Evolutionary conservation across 768 basidiomycete species (phyloP).

Genomic region (Mycena pura): DNA sequence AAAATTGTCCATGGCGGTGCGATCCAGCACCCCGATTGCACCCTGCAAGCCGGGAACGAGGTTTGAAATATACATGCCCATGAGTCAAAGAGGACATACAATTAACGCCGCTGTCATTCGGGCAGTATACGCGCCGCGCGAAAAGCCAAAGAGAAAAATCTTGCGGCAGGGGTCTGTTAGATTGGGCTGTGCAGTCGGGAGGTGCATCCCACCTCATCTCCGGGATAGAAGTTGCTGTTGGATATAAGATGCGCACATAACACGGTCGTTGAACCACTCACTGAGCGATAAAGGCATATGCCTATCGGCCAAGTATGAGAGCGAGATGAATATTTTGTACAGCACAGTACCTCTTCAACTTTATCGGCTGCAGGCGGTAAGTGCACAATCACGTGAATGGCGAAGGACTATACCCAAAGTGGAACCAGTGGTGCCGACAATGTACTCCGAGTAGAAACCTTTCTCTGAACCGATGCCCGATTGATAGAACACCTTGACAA

Average conservation of each 20-base stretch:
- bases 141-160: slow-evolving; percentile 76
- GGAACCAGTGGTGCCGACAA: slow-evolving; percentile 71
- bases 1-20: slow-evolving; percentile 76
- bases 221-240: slow-evolving; percentile 68
- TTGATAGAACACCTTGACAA: slow-evolving; percentile 55
- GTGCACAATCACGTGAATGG: not conserved
- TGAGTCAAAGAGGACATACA: slow-evolving; percentile 40
- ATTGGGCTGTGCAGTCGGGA: not conserved
- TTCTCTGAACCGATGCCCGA: slow-evolving; percentile 64
- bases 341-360: slow-evolving; percentile 67
- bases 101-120: slow-evolving; percentile 78
- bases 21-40: slow-evolving; percentile 73
- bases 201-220: slow-evolving; percentile 63
- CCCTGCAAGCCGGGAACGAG: slow-evolving; percentile 48
- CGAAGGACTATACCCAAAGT: slow-evolving; percentile 55
- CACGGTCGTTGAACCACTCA: slow-evolving; percentile 41
- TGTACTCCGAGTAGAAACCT: slow-evolving; percentile 62
- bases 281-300: slow-evolving; percentile 75
- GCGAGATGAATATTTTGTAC: not conserved
- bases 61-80: not conserved
- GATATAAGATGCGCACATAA: not conserved
- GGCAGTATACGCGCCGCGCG: slow-evolving; percentile 71
- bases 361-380: slow-evolving; percentile 58
- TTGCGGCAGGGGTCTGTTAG: slow-evolving; percentile 33
- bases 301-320: not conserved